These are phyloP conservation scores for Myriosclerotinia scirpicola DNA, from an alignment of 2,329 filamentous ascomycete species.

Conservation along the genomic window DNA sequence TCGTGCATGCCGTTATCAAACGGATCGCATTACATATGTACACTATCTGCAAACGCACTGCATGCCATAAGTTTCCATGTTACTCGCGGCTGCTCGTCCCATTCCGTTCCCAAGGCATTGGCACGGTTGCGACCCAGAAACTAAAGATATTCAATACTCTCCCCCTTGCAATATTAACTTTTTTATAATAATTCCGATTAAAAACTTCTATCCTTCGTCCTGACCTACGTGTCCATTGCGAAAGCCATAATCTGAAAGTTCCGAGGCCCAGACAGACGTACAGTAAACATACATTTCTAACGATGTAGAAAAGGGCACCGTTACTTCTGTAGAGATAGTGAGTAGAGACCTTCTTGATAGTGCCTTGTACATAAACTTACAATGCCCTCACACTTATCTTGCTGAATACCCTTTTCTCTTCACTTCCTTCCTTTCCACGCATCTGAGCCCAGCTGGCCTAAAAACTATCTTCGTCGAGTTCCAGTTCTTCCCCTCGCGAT, in stretches of 20 bases:
- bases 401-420: too few species aligned
- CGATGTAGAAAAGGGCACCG: not conserved
- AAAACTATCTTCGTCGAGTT: not conserved
- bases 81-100: constrained; percentile 4
- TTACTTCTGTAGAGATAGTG: not conserved
- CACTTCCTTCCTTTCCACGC: not conserved
- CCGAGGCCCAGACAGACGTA: not conserved
- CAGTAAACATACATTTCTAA: too few species aligned
- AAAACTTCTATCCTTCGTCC: not conserved
- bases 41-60: not conserved
- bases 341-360: not conserved
- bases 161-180: not conserved
- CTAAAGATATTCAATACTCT: not conserved
- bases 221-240: too few species aligned
- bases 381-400: not conserved
- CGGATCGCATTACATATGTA: constrained; percentile 6
- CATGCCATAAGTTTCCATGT: constrained; percentile 1
- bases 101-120: not conserved
- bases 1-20: not conserved
- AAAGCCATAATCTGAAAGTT: not conserved
- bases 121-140: not conserved
- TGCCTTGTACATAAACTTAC: not conserved
- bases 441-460: not conserved
- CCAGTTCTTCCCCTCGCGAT: not conserved
- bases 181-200: not conserved